A percentile compares a stretch with the other conserved stretches of the same genome.
These are phyloP conservation scores for Zoysia matrella DNA, from an alignment of 202 grass and related monocot species.

Conservation along the genomic window DNA sequence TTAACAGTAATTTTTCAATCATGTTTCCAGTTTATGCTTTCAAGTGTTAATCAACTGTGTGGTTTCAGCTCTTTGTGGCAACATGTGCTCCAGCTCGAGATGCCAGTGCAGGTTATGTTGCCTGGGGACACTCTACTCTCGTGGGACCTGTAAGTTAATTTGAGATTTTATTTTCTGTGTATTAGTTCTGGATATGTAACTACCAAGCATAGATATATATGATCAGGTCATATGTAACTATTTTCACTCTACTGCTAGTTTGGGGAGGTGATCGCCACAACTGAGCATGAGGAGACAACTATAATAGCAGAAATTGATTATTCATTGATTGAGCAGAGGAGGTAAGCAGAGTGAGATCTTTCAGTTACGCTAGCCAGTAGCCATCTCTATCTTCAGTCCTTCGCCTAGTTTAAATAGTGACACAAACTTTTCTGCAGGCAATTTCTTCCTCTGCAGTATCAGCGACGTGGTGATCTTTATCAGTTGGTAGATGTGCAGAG, in stretches of 20 bases:
- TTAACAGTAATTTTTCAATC: background rate
- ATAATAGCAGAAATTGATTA: conserved; percentile 92
- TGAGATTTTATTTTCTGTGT: background rate
- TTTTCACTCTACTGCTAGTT: conserved; percentile 59
- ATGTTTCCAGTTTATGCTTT: conserved; percentile 13
- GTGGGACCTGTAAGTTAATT: conserved; percentile 83
- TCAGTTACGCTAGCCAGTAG: no score
- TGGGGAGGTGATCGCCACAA: conserved; percentile 95
- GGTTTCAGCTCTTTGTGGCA: conserved; percentile 82
- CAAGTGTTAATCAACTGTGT: conserved; percentile 16
- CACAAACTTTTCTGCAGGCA: conserved; percentile 49
- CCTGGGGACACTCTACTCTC: conserved; percentile 97
- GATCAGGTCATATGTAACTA: background rate
- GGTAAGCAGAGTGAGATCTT: conserved; percentile 43
- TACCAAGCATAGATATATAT: background rate
- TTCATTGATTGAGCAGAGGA: conserved; percentile 81
- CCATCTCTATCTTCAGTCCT: background rate
- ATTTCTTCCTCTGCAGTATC: conserved; percentile 75
- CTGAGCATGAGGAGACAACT: conserved; percentile 78
- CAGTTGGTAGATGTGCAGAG: conserved; percentile 90
- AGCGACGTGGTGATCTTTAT: conserved; percentile 86
- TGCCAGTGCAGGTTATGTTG: conserved; percentile 72
- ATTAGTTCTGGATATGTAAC: background rate
- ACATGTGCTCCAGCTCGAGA: conserved; percentile 93
- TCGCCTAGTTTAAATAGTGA: conserved; percentile 6